Evolutionary conservation across 768 basidiomycete species (phyloP).

Genomic region (Chalciporus chontae): DNA sequence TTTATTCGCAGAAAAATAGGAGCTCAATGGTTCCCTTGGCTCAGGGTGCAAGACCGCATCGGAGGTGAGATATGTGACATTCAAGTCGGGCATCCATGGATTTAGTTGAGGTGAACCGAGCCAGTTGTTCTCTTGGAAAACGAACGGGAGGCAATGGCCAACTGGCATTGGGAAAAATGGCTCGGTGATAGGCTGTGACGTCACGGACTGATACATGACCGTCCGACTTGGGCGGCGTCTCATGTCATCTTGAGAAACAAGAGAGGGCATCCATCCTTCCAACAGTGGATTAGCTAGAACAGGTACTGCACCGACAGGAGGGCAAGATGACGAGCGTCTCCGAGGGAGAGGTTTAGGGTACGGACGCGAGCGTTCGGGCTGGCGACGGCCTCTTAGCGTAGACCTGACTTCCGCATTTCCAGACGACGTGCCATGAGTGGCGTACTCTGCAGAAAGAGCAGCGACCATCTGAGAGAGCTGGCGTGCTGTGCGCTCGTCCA

Average conservation of each 20-base stretch:
- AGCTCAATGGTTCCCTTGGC: neutral
- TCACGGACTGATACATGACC: slow-evolving; percentile 33
- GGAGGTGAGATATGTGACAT: neutral
- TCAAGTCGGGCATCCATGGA: neutral
- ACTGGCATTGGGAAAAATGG: neutral
- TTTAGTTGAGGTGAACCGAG: slow-evolving; percentile 7
- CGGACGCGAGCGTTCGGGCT: slow-evolving; percentile 19
- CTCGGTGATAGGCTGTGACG: slow-evolving; percentile 10
- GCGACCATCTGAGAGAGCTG: slow-evolving; percentile 10
- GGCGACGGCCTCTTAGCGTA: slow-evolving; percentile 1
- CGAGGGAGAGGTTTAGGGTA: slow-evolving; percentile 20
- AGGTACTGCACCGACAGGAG: slow-evolving; percentile 35
- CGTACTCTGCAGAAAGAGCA: neutral
- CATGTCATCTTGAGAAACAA: slow-evolving; percentile 30
- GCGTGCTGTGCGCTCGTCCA: slow-evolving; percentile 10
- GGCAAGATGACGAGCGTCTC: slow-evolving; percentile 41
- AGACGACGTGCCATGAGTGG: neutral
- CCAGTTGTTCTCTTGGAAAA: slow-evolving; percentile 11
- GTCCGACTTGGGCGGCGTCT: slow-evolving; percentile 32
- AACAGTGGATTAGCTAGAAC: slow-evolving; percentile 13
- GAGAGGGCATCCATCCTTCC: slow-evolving; percentile 19
- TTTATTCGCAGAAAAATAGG: slow-evolving; percentile 7
- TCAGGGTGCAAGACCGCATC: slow-evolving; percentile 5
- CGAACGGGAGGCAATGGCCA: neutral
- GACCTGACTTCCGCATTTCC: neutral